These are phyloP conservation scores for Epichloe uncinata DNA, from an alignment of 2,329 filamentous ascomycete genomes.

Conservation along the genomic window DNA sequence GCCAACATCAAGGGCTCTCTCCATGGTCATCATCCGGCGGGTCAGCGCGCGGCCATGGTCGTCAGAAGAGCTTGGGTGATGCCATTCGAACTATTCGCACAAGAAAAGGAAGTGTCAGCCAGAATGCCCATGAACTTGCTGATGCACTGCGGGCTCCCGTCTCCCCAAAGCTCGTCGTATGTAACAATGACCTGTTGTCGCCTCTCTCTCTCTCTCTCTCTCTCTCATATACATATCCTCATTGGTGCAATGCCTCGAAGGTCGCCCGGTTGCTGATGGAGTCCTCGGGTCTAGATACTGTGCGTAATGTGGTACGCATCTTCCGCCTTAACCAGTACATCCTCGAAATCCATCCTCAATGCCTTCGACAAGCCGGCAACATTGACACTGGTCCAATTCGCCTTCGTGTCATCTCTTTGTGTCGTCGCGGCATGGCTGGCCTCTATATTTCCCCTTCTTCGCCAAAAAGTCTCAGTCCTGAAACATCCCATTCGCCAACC, in stretches of 20 bases:
- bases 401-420: constrained; percentile 82
- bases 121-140: constrained; percentile 87
- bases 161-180: constrained; percentile 76
- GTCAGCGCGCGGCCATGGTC: constrained; percentile 39
- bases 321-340: constrained; percentile 92
- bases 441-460: constrained; percentile 55
- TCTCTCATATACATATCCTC: not conserved
- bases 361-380: constrained; percentile 84
- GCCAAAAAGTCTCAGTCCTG: constrained; percentile 61
- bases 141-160: constrained; percentile 83
- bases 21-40: constrained; percentile 16
- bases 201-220: not conserved
- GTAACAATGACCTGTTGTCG: constrained; percentile 5
- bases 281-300: constrained; percentile 45
- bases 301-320: constrained; percentile 91
- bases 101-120: constrained; percentile 72
- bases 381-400: constrained; percentile 85
- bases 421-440: constrained; percentile 67
- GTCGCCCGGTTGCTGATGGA: not conserved
- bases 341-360: constrained; percentile 91
- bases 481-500: constrained; percentile 74
- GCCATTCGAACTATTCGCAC: constrained; percentile 74
- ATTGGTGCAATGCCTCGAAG: not conserved
- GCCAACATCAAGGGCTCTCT: constrained; percentile 1
- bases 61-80: constrained; percentile 80